These are phyloP conservation scores for Vanrija pseudolonga DNA, from an alignment of 1,284 basidiomycete species.

Conservation along the genomic window DNA sequence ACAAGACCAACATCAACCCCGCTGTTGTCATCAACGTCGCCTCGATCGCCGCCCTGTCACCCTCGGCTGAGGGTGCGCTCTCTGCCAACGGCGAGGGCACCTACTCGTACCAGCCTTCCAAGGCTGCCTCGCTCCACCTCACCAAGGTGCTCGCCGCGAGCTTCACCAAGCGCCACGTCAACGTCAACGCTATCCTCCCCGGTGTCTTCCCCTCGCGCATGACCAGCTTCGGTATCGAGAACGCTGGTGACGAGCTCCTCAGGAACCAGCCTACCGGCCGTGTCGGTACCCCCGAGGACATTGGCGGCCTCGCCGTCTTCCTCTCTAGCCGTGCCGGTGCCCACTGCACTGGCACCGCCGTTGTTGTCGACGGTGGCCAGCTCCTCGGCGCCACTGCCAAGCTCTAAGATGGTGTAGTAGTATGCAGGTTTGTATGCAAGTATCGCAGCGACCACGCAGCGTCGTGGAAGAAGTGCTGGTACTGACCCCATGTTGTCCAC, in stretches of 20 bases:
- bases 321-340: slow-evolving; percentile 28
- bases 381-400: slow-evolving; percentile 11
- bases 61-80: slow-evolving; percentile 18
- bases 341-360: slow-evolving; percentile 33
- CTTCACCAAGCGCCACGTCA: slow-evolving; percentile 31
- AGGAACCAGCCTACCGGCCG: slow-evolving; percentile 28
- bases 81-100: slow-evolving; percentile 24
- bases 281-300: slow-evolving; percentile 35
- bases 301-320: slow-evolving; percentile 34
- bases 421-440: too few species aligned
- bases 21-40: slow-evolving; percentile 32
- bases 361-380: slow-evolving; percentile 26
- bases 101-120: slow-evolving; percentile 18
- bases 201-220: slow-evolving; percentile 39
- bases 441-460: too few species aligned
- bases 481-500: too few species aligned
- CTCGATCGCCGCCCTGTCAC: slow-evolving; percentile 22
- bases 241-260: slow-evolving; percentile 19
- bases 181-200: slow-evolving; percentile 35
- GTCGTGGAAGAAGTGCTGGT: too few species aligned
- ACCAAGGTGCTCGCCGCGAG: slow-evolving; percentile 23
- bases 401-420: slow-evolving; percentile 7
- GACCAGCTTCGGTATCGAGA: slow-evolving; percentile 28
- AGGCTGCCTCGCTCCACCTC: slow-evolving; percentile 23
- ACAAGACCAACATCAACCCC: slow-evolving; percentile 17